Conservation (phyloP, 805 yeast genomes). For the Metschnikowia corniflorae region DNA sequence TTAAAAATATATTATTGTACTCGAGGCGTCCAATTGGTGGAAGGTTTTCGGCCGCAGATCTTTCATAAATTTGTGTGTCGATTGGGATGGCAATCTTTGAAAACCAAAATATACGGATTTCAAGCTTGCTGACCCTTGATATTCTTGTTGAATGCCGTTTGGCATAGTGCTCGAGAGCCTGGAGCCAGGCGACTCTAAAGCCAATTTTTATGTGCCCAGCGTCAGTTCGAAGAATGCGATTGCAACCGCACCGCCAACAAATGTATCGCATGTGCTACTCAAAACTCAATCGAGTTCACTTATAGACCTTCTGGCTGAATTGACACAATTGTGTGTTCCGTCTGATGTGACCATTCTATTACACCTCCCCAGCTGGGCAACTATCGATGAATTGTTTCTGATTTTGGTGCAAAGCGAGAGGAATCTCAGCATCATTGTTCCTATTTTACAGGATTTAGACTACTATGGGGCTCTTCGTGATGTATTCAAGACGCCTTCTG, state of each 20-base stretch:
- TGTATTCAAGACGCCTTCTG: neutral
- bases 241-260: neutral
- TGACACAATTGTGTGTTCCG: neutral
- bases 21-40: too few relatives aligned
- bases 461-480: constrained; percentile 1
- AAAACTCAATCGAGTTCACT: neutral
- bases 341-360: constrained; percentile 3
- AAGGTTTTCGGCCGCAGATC: too few relatives aligned
- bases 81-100: too few relatives aligned
- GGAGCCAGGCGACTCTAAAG: neutral
- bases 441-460: constrained; percentile 2
- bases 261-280: constrained; percentile 2
- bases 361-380: neutral
- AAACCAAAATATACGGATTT: too few relatives aligned
- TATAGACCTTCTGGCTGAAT: neutral
- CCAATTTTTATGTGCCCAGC: constrained; percentile 12
- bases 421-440: constrained; percentile 6
- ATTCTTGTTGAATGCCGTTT: constrained; percentile 9
- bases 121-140: too few relatives aligned
- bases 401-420: neutral
- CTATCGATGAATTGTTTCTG: neutral
- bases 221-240: neutral
- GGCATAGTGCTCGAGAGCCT: constrained; percentile 8
- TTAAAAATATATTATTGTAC: too few relatives aligned
- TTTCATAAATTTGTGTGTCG: too few relatives aligned